Conservation (phyloP, 2,329 filamentous ascomycete species). For the Cladosporium velox region DNA sequence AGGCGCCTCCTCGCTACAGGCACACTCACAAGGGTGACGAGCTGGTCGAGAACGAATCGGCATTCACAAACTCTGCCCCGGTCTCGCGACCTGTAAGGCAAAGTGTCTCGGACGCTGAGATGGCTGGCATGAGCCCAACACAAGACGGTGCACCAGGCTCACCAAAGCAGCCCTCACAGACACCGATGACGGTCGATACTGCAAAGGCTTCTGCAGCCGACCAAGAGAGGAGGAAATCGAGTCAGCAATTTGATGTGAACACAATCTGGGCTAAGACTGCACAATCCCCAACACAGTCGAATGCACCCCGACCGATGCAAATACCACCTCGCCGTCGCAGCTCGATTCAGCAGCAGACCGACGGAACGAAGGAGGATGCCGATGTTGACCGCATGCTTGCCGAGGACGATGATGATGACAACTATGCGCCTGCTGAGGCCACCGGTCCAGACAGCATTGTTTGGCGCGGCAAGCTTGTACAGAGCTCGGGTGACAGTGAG, state of each 20-base stretch:
- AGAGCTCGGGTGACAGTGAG: constrained; percentile 41
- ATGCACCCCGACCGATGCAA: constrained; percentile 45
- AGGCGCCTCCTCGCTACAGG: constrained; percentile 74
- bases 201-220: constrained; percentile 15
- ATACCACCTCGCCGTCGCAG: constrained; percentile 47
- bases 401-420: constrained; percentile 70
- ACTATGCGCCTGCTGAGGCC: constrained; percentile 79
- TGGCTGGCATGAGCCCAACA: constrained; percentile 32
- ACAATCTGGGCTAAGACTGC: constrained; percentile 78
- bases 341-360: constrained; percentile 34
- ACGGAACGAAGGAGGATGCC: constrained; percentile 71
- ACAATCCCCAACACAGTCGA: constrained; percentile 63
- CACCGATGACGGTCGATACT: constrained; percentile 27
- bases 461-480: constrained; percentile 71
- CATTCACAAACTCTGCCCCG: constrained; percentile 49
- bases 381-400: constrained; percentile 89
- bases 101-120: constrained; percentile 37
- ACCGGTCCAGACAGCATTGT: constrained; percentile 69
- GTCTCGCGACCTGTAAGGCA: constrained; percentile 42
- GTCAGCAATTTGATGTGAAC: constrained; percentile 70
- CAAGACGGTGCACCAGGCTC: constrained; percentile 37
- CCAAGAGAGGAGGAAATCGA: constrained; percentile 25
- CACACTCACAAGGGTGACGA: constrained; percentile 96
- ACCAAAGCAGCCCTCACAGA: constrained; percentile 29
- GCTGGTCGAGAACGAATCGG: constrained; percentile 73